Percentiles rank a stretch among this genome's conserved stretches.
phyloP scores from a whole-genome alignment of 2,329 filamentous ascomycete genomes.

The Hypomyces perniciosus region DNA sequence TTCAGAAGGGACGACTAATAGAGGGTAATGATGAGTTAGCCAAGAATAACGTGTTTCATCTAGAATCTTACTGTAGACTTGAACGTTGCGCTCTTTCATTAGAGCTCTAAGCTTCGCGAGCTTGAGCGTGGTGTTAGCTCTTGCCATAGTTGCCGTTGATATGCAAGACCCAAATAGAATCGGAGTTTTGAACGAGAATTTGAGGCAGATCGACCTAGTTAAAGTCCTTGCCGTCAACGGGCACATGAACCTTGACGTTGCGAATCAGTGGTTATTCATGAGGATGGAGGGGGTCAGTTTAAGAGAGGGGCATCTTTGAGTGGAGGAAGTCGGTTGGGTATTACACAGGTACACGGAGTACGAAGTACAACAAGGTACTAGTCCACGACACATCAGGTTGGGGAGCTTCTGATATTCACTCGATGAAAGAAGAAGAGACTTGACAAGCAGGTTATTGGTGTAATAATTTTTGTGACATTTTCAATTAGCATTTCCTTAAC shows the following conservation, averaged over 20 bases:
- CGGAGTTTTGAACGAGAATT: neutral
- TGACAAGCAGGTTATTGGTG: too few relatives aligned
- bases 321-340: too few relatives aligned
- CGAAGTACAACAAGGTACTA: too few relatives aligned
- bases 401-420: too few relatives aligned
- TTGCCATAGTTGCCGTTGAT: conserved; percentile 23
- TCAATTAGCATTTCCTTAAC: too few relatives aligned
- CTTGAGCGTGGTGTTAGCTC: conserved; percentile 69
- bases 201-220: neutral
- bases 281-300: too few relatives aligned
- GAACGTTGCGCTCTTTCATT: conserved; percentile 82
- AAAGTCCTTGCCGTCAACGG: neutral
- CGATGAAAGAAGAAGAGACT: too few relatives aligned
- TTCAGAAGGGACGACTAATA: conserved; percentile 85
- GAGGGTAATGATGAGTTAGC: conserved; percentile 12
- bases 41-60: neutral
- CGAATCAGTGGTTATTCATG: neutral
- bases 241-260: neutral
- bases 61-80: conserved; percentile 73
- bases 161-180: neutral
- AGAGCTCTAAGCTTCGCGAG: conserved; percentile 71
- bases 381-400: too few relatives aligned
- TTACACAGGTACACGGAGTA: too few relatives aligned
- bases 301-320: too few relatives aligned
- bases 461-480: too few relatives aligned